These are phyloP conservation scores for Aspergillus avenaceus DNA, from an alignment of 495 filamentous ascomycete genomes.

Conservation along the genomic window DNA sequence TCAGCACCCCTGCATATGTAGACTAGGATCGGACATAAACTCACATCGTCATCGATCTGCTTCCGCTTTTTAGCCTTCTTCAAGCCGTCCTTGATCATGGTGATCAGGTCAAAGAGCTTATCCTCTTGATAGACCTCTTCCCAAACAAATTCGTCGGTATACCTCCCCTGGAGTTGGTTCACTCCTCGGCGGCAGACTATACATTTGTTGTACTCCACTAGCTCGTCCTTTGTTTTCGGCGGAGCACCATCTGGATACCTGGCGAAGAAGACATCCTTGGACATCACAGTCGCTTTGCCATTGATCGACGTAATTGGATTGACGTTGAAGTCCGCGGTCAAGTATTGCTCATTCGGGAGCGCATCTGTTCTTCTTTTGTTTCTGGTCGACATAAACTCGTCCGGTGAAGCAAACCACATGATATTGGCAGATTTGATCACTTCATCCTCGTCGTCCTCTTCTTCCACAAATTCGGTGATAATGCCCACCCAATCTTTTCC, in stretches of 20 bases:
- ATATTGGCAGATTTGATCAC: slow-evolving; percentile 63
- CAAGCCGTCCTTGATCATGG: slow-evolving; percentile 60
- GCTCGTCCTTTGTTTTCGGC: slow-evolving; percentile 54
- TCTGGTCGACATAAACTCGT: slow-evolving; percentile 72
- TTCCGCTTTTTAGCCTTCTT: slow-evolving; percentile 51
- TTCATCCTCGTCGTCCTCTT: slow-evolving; percentile 55
- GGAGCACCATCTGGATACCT: slow-evolving; percentile 74
- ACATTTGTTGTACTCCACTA: slow-evolving; percentile 75
- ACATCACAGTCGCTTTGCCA: slow-evolving; percentile 79
- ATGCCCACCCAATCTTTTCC: slow-evolving; percentile 90
- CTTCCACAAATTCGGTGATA: slow-evolving; percentile 70
- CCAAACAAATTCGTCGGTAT: slow-evolving; percentile 92
- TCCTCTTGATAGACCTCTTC: slow-evolving; percentile 71
- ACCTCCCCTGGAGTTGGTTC: slow-evolving; percentile 80
- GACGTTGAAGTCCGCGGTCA: slow-evolving; percentile 76
- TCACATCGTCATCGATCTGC: slow-evolving; percentile 47
- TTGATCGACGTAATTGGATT: slow-evolving; percentile 89
- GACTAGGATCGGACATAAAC: slow-evolving; percentile 1
- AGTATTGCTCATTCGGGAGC: slow-evolving; percentile 85
- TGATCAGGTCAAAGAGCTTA: slow-evolving; percentile 59
- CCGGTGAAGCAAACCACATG: slow-evolving; percentile 88
- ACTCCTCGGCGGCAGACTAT: slow-evolving; percentile 89
- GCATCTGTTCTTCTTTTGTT: slow-evolving; percentile 81
- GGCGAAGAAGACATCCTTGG: slow-evolving; percentile 57
- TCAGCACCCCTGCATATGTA: slow-evolving; percentile 10